Base-by-base conservation (phyloP, 805 yeast genomes). In the Starmerella davenportii region DNA sequence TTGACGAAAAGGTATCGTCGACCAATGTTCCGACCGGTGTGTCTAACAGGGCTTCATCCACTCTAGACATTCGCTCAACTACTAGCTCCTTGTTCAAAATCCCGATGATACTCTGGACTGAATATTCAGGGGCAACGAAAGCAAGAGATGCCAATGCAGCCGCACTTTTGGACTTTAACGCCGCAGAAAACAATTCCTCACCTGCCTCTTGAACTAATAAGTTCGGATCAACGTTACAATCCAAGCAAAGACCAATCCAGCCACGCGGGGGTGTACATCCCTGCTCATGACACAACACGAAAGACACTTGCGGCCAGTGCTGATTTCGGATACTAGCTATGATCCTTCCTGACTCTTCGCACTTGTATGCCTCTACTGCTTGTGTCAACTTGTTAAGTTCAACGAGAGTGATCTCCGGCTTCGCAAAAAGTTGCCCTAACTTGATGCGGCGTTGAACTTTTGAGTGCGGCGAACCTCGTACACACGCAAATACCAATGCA, bases 161-260 rank as follows among this genome's bases (percentile, higher is more conserved):
- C 3, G 61, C 51, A 1, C 38, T 37, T 1, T 53, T 48, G 9
- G 55, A 51, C 16, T 55, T 44, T 2, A 51, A 40, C 21, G 57
- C 47, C 14, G 21, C 27, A 28, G 3, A 43, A 34, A 40, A 55
- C 49, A 54, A 54, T 38, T 21, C 51, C 43, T 41, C 51, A 41
- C 45, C 42, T 31, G 56, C 29, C 3, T 41, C 39, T 0, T 46
- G 25, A 2, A 77, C 69, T 24, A 81, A 53, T 1, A 49, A 46
- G 14, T 78, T 78, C 2, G 94, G 80, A 52, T 85, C 92, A 23
- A 67, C 49, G 2, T 58, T 51, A 5, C 78, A 67, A 34, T 69
- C 61, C 49, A 76, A 69, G 28, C 74, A 74, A 31, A 82, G 57
- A 0, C 79, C 79, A 25, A 82, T 77, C 96, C 96, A 87, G 1